phyloP scores from a whole-genome alignment of 148 eudicot species.

The Chenopodium album region DNA sequence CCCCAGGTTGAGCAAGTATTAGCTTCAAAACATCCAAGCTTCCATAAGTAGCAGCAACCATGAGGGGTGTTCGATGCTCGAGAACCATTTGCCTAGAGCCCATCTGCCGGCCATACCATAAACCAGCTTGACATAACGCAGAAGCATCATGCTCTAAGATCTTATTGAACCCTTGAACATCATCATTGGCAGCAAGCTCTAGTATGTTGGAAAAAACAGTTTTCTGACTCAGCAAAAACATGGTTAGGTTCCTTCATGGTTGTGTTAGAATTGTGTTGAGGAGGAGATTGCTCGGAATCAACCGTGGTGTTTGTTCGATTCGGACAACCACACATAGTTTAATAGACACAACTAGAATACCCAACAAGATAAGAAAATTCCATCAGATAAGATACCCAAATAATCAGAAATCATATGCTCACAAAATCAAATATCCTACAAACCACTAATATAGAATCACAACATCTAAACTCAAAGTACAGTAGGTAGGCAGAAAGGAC shows the following conservation, averaged over 20 bases:
- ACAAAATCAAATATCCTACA: slow-evolving; percentile 13
- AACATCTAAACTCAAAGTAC: background rate
- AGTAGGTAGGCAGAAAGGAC: background rate
- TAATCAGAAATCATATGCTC: slow-evolving; percentile 14
- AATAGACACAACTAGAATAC: slow-evolving; percentile 31
- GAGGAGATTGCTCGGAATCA: slow-evolving; percentile 19
- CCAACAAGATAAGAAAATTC: slow-evolving; percentile 11
- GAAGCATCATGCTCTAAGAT: slow-evolving; percentile 36
- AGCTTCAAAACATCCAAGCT: slow-evolving; percentile 59
- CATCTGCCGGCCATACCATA: slow-evolving; percentile 58
- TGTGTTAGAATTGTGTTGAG: slow-evolving; percentile 24
- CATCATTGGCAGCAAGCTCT: slow-evolving; percentile 67
- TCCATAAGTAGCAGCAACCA: slow-evolving; percentile 78
- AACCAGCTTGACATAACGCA: slow-evolving; percentile 42
- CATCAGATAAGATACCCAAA: slow-evolving; percentile 20
- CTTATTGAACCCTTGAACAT: slow-evolving; percentile 49
- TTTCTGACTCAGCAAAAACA: slow-evolving; percentile 35
- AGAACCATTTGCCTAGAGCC: slow-evolving; percentile 53
- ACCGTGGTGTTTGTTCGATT: slow-evolving; percentile 34
- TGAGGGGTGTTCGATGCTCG: slow-evolving; percentile 66
- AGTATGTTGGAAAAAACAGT: slow-evolving; percentile 50
- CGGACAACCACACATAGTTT: slow-evolving; percentile 45
- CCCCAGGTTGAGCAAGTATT: slow-evolving; percentile 44
- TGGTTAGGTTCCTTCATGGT: slow-evolving; percentile 31
- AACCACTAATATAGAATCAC: slow-evolving; percentile 1